These are phyloP conservation scores for Oryza officinalis DNA, from an alignment of 176 grass and related monocot species.

Conservation along the genomic window DNA sequence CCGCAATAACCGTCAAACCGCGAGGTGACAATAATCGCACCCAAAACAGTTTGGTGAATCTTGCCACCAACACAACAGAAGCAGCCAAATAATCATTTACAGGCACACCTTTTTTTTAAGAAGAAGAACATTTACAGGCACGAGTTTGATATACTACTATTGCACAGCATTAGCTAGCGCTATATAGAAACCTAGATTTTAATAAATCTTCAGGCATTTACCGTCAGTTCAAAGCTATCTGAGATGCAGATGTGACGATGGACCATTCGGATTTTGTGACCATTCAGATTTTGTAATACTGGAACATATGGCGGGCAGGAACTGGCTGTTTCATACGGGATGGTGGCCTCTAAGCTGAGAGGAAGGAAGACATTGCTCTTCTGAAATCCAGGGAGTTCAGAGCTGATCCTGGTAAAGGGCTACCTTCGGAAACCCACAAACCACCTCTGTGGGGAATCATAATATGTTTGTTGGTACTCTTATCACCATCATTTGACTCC, in stretches of 20 bases:
- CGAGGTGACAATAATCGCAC: too few relatives aligned
- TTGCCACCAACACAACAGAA: constrained; percentile 1
- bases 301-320: not conserved
- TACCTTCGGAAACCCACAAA: constrained; percentile 61
- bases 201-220: constrained; percentile 16
- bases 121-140: not conserved
- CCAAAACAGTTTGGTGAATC: too few relatives aligned
- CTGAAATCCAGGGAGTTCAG: constrained; percentile 55
- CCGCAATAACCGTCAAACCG: too few relatives aligned
- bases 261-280: not conserved
- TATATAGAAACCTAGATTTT: constrained; percentile 1
- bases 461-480: constrained; percentile 46
- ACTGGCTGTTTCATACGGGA: not conserved
- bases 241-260: not conserved
- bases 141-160: constrained; percentile 17
- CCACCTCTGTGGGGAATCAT: constrained; percentile 52
- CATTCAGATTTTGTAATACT: not conserved
- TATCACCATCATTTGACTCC: constrained; percentile 30
- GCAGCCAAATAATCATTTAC: constrained; percentile 33
- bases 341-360: constrained; percentile 44
- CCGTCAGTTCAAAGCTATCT: not conserved
- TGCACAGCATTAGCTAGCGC: constrained; percentile 25
- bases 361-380: constrained; percentile 65
- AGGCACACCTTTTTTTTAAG: not conserved
- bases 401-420: constrained; percentile 50